These are phyloP conservation scores for Mycena venus DNA, from an alignment of 768 basidiomycete genomes.

Conservation along the genomic window DNA sequence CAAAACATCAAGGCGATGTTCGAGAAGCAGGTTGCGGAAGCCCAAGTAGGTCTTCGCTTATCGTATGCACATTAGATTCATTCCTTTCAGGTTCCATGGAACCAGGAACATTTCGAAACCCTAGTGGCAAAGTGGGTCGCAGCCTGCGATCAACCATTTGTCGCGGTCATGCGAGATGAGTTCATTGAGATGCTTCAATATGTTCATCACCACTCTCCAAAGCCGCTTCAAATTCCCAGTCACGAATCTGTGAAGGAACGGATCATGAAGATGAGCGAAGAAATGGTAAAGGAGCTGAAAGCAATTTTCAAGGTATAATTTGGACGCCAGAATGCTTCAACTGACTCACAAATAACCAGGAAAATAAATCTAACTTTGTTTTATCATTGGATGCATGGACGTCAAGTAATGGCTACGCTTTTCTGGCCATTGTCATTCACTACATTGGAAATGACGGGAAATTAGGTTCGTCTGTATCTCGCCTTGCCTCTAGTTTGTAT, in stretches of 20 bases:
- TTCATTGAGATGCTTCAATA: background rate
- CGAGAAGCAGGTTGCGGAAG: background rate
- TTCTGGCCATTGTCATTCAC: no score
- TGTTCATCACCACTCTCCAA: background rate
- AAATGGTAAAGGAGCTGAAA: background rate
- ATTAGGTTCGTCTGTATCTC: no score
- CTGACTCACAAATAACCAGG: background rate
- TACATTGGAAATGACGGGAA: background rate
- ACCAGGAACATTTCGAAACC: constrained; percentile 19
- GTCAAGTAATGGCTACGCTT: background rate
- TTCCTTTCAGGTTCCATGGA: constrained; percentile 10
- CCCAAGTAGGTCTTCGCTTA: background rate
- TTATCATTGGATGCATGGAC: background rate
- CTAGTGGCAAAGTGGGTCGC: constrained; percentile 17
- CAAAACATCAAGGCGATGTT: constrained; percentile 3
- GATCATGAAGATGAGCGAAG: background rate
- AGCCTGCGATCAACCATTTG: constrained; percentile 13
- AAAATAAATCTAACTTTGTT: background rate
- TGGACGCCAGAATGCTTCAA: background rate
- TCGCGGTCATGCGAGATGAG: background rate
- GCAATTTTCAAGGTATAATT: background rate
- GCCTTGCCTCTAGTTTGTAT: no score
- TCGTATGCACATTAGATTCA: background rate
- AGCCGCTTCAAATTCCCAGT: no score
- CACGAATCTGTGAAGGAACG: background rate